phyloP scores from a whole-genome alignment of 2,329 filamentous ascomycete species.

The Pestalotiopsis sp. region DNA sequence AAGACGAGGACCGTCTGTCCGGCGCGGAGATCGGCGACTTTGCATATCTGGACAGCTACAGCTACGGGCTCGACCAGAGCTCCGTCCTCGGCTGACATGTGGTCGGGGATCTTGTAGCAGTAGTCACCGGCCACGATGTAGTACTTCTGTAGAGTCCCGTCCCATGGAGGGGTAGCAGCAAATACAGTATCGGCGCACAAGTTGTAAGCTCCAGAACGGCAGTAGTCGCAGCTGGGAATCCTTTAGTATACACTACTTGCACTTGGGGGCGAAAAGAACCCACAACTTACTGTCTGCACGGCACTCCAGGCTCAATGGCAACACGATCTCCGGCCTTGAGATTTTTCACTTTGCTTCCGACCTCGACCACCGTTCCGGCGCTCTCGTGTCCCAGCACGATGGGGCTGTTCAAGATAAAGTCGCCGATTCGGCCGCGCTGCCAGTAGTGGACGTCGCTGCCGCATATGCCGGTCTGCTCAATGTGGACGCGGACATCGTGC shows the following conservation, averaged over 20 bases:
- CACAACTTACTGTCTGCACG: slow-evolving; percentile 33
- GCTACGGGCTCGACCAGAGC: slow-evolving; percentile 55
- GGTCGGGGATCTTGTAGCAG: slow-evolving; percentile 45
- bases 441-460: slow-evolving; percentile 49
- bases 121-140: slow-evolving; percentile 48
- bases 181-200: slow-evolving; percentile 46
- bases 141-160: slow-evolving; percentile 52
- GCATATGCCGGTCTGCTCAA: slow-evolving; percentile 49
- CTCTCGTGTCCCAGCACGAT: slow-evolving; percentile 51
- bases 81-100: slow-evolving; percentile 50
- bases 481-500: slow-evolving; percentile 43
- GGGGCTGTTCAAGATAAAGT: slow-evolving; percentile 44
- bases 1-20: slow-evolving; percentile 48
- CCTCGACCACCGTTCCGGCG: slow-evolving; percentile 41
- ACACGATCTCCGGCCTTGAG: slow-evolving; percentile 46
- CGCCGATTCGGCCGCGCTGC: slow-evolving; percentile 47
- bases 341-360: slow-evolving; percentile 41
- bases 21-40: slow-evolving; percentile 38
- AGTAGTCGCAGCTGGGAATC: slow-evolving; percentile 38
- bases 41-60: slow-evolving; percentile 50
- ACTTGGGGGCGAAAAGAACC: neutral
- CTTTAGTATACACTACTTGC: neutral
- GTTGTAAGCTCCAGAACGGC: slow-evolving; percentile 41
- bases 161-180: slow-evolving; percentile 49
- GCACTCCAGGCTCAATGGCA: slow-evolving; percentile 50